phyloP scores from a whole-genome alignment of 2,329 filamentous ascomycete genomes.

The Colletotrichum cuscutae region DNA sequence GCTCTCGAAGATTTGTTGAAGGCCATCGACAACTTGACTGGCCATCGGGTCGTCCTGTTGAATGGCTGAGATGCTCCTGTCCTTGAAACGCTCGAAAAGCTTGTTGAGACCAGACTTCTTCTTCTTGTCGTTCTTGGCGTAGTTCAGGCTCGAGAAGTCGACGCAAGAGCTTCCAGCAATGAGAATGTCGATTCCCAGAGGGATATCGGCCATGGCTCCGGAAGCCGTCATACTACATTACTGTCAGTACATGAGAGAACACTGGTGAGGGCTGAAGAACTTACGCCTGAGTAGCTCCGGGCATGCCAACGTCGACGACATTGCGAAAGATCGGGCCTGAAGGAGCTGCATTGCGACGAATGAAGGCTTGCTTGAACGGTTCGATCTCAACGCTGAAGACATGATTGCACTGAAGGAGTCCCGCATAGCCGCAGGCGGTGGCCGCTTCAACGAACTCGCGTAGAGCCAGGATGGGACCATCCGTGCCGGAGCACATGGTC shows the following conservation, averaged over 20 bases:
- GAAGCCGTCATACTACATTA: constrained; percentile 70
- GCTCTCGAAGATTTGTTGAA: constrained; percentile 58
- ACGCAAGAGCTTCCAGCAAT: constrained; percentile 81
- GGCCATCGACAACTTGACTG: neutral
- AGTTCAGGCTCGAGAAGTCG: constrained; percentile 76
- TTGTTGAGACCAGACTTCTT: constrained; percentile 62
- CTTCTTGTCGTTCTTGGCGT: constrained; percentile 53
- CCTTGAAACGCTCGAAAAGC: constrained; percentile 51
- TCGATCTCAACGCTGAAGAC: constrained; percentile 73
- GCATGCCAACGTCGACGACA: constrained; percentile 63
- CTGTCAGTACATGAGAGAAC: constrained; percentile 26
- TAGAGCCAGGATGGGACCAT: constrained; percentile 76
- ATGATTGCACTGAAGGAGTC: constrained; percentile 60
- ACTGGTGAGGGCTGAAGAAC: constrained; percentile 40
- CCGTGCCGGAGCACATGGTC: constrained; percentile 84
- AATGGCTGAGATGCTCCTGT: constrained; percentile 58
- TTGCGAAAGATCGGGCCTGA: constrained; percentile 65
- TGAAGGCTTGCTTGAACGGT: constrained; percentile 72
- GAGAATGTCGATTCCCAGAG: constrained; percentile 69
- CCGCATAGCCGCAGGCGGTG: constrained; percentile 42
- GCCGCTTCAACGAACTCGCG: constrained; percentile 62
- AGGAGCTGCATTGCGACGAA: constrained; percentile 67
- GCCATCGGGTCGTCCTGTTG: constrained; percentile 44
- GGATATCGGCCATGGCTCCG: constrained; percentile 67
- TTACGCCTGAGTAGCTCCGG: constrained; percentile 52